phyloP scores from a whole-genome alignment of 768 basidiomycete genomes.

The Tephrocybe sp. region DNA sequence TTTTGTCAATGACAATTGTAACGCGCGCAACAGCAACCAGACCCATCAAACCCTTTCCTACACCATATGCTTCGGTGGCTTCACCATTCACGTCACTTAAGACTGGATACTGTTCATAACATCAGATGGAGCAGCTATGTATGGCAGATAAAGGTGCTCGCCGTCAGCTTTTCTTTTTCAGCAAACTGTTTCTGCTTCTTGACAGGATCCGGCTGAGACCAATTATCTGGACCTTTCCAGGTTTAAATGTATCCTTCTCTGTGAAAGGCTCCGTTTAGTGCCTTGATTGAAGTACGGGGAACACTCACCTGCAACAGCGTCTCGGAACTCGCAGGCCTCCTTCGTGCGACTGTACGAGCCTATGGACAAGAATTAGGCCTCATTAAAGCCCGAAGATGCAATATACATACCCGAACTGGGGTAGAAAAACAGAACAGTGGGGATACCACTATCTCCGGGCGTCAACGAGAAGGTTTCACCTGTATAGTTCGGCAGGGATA shows the following conservation, averaged over 20 bases:
- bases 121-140: too few relatives aligned
- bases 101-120: conserved; percentile 64
- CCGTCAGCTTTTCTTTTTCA: conserved; percentile 66
- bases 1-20: conserved; percentile 75
- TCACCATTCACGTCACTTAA: conserved; percentile 69
- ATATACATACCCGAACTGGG: conserved; percentile 65
- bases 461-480: conserved; percentile 61
- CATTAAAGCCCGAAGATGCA: background rate
- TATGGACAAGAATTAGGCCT: conserved; percentile 19
- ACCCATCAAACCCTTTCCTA: conserved; percentile 71
- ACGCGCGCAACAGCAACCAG: conserved; percentile 57
- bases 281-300: background rate
- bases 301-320: conserved; percentile 64
- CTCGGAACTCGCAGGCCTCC: conserved; percentile 81
- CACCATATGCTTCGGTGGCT: conserved; percentile 60
- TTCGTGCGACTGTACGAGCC: conserved; percentile 79
- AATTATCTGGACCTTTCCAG: conserved; percentile 62
- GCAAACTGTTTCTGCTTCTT: conserved; percentile 75
- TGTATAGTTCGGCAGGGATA: conserved; percentile 65
- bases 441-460: conserved; percentile 55
- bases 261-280: background rate
- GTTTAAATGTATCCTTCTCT: conserved; percentile 69
- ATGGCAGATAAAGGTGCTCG: conserved; percentile 26
- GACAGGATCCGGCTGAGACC: conserved; percentile 77
- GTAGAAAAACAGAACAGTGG: conserved; percentile 79